Evolutionary conservation across 2,329 filamentous ascomycete species (phyloP).

Genomic region (Talaromyces amestolkiae): DNA sequence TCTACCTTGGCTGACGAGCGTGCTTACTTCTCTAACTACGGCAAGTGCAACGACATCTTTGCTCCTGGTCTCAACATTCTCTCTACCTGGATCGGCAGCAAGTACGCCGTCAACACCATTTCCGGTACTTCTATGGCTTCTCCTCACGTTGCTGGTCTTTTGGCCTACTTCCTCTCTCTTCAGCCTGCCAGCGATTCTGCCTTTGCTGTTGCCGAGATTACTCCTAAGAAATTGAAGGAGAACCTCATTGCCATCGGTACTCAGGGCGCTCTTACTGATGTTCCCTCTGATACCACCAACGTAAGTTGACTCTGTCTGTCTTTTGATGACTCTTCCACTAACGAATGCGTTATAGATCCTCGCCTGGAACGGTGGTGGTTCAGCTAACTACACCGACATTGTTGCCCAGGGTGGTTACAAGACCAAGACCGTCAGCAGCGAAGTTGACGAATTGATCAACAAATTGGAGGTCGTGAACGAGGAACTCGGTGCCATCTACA

Average conservation of each 20-base stretch:
- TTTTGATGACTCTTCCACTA: slow-evolving; percentile 22
- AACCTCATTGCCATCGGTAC: slow-evolving; percentile 83
- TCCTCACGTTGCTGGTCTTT: slow-evolving; percentile 90
- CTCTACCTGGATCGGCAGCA: slow-evolving; percentile 97
- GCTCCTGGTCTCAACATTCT: slow-evolving; percentile 94
- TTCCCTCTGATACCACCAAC: slow-evolving; percentile 85
- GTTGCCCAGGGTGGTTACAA: slow-evolving; percentile 71
- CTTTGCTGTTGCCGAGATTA: slow-evolving; percentile 84
- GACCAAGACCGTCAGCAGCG: slow-evolving; percentile 42
- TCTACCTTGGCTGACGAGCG: slow-evolving; percentile 91
- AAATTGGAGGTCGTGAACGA: slow-evolving; percentile 46
- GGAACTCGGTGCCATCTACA: slow-evolving; percentile 49
- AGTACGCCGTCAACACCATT: slow-evolving; percentile 96
- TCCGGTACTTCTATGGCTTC: slow-evolving; percentile 99
- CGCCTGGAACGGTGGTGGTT: slow-evolving; percentile 97
- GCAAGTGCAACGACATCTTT: slow-evolving; percentile 99
- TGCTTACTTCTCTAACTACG: slow-evolving; percentile 99
- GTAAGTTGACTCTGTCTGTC: slow-evolving; percentile 40
- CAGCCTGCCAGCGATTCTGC: slow-evolving; percentile 87
- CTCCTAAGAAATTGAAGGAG: slow-evolving; percentile 90
- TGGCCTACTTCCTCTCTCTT: slow-evolving; percentile 97
- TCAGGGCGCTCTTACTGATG: slow-evolving; percentile 70
- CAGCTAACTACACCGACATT: slow-evolving; percentile 84
- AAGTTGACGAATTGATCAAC: slow-evolving; percentile 44
- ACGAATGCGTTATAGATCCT: slow-evolving; percentile 58